These are phyloP conservation scores for Phlebiopsis flavidoalba DNA, from an alignment of 768 basidiomycete genomes.

Conservation along the genomic window DNA sequence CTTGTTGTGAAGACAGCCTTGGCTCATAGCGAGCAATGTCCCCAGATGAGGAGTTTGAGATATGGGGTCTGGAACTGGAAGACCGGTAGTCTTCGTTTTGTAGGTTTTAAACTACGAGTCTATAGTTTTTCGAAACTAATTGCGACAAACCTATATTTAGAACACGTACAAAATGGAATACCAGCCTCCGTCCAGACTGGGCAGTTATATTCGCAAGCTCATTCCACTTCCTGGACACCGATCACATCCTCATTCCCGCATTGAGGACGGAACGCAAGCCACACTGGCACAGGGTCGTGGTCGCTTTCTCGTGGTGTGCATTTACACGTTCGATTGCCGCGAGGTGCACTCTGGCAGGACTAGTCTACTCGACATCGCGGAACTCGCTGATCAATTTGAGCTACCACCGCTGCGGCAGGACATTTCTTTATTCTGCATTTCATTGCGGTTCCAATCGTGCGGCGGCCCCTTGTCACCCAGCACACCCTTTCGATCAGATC, in stretches of 20 bases:
- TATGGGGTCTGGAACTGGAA: neutral
- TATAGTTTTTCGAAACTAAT: neutral
- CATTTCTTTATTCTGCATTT: neutral
- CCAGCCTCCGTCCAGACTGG: too few species aligned
- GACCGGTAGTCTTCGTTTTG: neutral
- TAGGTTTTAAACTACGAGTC: neutral
- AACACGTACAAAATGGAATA: neutral
- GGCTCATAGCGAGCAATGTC: neutral
- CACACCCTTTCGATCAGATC: neutral
- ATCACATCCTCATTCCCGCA: neutral
- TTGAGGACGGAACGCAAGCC: too few species aligned
- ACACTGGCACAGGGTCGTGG: too few species aligned
- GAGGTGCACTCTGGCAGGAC: neutral
- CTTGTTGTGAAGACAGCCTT: neutral
- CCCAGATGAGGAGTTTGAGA: neutral
- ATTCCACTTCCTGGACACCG: neutral
- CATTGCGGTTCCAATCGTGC: neutral
- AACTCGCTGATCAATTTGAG: neutral
- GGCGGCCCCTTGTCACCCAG: neutral
- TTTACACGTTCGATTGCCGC: neutral
- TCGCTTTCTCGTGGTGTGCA: neutral
- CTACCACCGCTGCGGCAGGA: neutral
- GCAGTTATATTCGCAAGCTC: neutral
- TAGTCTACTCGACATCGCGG: neutral
- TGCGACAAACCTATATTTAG: neutral